Evolutionary conservation across 352 stramenopile species (phyloP).

Genomic region (Blastocystis sp.): DNA sequence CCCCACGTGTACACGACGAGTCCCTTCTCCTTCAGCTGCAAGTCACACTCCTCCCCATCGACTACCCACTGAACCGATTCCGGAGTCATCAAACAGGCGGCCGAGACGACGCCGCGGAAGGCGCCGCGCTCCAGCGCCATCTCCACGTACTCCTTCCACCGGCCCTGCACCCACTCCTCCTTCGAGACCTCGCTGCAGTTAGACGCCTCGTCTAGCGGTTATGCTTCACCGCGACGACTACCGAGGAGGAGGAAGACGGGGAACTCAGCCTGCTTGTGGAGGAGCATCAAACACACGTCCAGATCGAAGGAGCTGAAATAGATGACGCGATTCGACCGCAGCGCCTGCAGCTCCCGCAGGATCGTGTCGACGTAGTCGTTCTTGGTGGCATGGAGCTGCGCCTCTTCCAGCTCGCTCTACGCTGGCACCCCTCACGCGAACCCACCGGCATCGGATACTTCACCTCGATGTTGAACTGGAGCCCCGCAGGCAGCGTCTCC

Average conservation of each 20-base stretch:
- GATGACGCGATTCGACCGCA: not conserved
- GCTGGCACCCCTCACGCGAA: not conserved
- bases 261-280: conserved; percentile 48
- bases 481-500: not conserved
- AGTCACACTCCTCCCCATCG: not conserved
- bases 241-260: conserved; percentile 55
- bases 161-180: not conserved
- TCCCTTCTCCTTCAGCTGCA: not conserved
- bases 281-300: conserved; percentile 53
- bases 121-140: not conserved
- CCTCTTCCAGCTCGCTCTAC: not conserved
- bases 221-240: not conserved
- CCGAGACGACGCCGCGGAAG: conserved; percentile 22
- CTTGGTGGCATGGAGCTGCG: not conserved
- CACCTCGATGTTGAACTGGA: conserved; percentile 56
- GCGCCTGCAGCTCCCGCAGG: not conserved
- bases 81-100: not conserved
- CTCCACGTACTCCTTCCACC: conserved; percentile 28
- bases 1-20: conserved; percentile 34
- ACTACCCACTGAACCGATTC: conserved; percentile 9
- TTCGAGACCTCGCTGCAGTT: not conserved
- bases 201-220: not conserved
- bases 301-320: conserved; percentile 56
- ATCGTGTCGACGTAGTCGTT: conserved; percentile 50
- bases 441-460: conserved; percentile 53